Evolutionary conservation across 1,284 basidiomycete genomes (phyloP).

Genomic region (Trametes versicolor): DNA sequence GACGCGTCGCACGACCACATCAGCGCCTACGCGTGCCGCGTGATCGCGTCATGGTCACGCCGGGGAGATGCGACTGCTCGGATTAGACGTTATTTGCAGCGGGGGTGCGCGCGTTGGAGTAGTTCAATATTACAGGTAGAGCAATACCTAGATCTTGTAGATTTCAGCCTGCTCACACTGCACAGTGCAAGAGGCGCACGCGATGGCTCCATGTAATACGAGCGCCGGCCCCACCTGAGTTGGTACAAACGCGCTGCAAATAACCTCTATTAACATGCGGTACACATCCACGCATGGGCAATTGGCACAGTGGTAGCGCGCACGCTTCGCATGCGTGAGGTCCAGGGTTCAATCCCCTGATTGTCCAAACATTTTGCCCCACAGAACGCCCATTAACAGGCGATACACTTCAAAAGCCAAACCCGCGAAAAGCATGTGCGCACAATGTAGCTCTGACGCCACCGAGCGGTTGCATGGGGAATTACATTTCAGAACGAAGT

Average conservation of each 20-base stretch:
- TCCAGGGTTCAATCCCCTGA: slow-evolving; percentile 34
- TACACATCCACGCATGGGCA: slow-evolving; percentile 13
- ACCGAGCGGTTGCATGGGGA: background rate
- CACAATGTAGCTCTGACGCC: background rate
- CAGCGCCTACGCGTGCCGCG: background rate
- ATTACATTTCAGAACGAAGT: background rate
- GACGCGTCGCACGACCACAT: background rate
- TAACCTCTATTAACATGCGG: too few species aligned
- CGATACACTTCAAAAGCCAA: background rate
- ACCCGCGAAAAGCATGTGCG: background rate
- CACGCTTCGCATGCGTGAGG: slow-evolving; percentile 37
- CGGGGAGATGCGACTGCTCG: too few species aligned
- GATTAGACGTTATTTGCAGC: too few species aligned
- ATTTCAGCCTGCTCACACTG: too few species aligned
- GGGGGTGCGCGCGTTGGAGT: too few species aligned
- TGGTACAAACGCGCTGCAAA: too few species aligned
- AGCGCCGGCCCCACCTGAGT: too few species aligned
- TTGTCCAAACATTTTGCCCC: slow-evolving; percentile 21
- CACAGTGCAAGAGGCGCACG: too few species aligned
- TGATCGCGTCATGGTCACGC: background rate
- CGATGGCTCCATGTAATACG: too few species aligned
- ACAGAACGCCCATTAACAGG: too few species aligned
- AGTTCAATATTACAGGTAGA: too few species aligned
- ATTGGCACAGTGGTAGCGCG: slow-evolving; percentile 37
- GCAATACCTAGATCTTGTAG: too few species aligned